These are phyloP conservation scores for Rhododendron henanense DNA, from an alignment of 148 eudicot genomes.

Conservation along the genomic window DNA sequence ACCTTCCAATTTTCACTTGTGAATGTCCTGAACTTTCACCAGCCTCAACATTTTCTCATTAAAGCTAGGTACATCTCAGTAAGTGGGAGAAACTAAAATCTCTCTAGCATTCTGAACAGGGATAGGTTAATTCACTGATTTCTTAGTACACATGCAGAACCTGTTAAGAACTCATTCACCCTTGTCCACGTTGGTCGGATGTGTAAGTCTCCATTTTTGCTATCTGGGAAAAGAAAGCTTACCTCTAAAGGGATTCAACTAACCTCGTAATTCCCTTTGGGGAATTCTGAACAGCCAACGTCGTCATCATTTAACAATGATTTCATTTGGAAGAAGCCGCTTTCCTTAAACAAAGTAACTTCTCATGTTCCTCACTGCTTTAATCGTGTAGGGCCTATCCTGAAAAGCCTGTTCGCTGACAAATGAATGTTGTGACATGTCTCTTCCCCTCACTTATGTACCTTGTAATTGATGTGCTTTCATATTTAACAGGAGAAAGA, in stretches of 20 bases:
- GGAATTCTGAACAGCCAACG: not conserved
- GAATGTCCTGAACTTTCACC: not conserved
- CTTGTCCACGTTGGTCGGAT: not conserved
- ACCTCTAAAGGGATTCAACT: not conserved
- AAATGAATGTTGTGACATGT: not conserved
- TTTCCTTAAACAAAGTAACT: not conserved
- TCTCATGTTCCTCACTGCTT: not conserved
- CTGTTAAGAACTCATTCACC: not conserved
- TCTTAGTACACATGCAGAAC: too few relatives aligned
- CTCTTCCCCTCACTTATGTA: not conserved
- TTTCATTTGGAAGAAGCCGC: not conserved
- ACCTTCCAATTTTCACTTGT: not conserved
- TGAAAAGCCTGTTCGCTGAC: not conserved
- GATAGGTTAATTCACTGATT: not conserved
- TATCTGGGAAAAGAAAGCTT: not conserved
- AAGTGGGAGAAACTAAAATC: not conserved
- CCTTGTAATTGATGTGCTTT: conserved; percentile 7
- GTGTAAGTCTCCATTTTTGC: not conserved
- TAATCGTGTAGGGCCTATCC: not conserved
- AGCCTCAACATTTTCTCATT: not conserved
- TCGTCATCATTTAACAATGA: not conserved
- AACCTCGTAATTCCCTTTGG: not conserved
- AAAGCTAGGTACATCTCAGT: not conserved
- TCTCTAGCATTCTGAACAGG: not conserved
- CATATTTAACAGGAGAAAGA: conserved; percentile 55